A percentile compares a stretch with the other conserved stretches of the same genome.
These are phyloP conservation scores for Ustilago loliicola DNA, from an alignment of 1,284 basidiomycete genomes.

Conservation along the genomic window DNA sequence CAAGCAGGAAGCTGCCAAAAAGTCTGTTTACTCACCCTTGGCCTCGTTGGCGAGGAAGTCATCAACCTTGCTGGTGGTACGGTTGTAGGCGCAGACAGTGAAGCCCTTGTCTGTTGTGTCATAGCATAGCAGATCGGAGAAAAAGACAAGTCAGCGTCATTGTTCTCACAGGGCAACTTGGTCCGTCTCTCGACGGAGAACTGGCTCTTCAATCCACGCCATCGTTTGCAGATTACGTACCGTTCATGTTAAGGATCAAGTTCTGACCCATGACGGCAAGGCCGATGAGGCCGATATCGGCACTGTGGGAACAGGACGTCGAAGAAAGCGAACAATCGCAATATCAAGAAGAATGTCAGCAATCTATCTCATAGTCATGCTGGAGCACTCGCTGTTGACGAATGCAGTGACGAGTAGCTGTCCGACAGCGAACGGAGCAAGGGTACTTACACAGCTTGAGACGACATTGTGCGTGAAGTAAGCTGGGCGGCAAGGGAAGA, in stretches of 20 bases:
- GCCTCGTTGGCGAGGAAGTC: conserved; percentile 95
- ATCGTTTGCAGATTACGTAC: conserved; percentile 38
- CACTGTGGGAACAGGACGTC: conserved; percentile 41
- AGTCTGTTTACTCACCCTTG: conserved; percentile 78
- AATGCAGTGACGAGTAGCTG: background rate
- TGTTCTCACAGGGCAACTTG: background rate
- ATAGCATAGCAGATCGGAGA: background rate
- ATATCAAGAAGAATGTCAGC: conserved; percentile 14
- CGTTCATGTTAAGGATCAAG: conserved; percentile 71
- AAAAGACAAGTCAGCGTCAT: conserved; percentile 16
- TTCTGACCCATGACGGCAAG: conserved; percentile 71
- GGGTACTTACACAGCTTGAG: conserved; percentile 57
- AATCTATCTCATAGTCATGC: background rate
- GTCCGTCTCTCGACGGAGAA: background rate
- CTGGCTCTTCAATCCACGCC: background rate
- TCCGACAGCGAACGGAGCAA: background rate
- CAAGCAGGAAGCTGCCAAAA: background rate
- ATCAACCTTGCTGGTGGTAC: conserved; percentile 96
- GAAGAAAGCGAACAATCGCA: background rate
- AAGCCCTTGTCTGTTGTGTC: conserved; percentile 86
- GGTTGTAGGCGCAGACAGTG: conserved; percentile 96
- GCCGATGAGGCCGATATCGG: conserved; percentile 70
- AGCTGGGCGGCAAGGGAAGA: conserved; percentile 46
- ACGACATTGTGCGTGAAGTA: conserved; percentile 51
- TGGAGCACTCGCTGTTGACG: background rate